Base-by-base conservation (phyloP, 345 rosid species). In the Linum tenue region DNA sequence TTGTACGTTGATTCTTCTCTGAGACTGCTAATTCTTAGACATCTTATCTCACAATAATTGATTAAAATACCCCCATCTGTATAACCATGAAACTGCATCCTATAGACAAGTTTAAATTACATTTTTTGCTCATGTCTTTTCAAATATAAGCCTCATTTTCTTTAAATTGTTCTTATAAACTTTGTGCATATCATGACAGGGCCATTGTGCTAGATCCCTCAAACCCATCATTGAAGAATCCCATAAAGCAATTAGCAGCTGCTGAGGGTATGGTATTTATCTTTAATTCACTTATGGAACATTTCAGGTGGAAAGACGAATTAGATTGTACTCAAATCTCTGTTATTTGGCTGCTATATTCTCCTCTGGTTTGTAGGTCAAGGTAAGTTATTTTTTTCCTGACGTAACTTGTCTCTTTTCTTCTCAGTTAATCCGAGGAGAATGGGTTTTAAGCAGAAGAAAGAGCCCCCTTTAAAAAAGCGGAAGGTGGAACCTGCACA, bases 141-240 rank as follows among this genome's bases (percentile, higher is more conserved):
- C 5, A 36, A 38, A 53, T 55, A 36, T 39, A 39, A 17, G 14
- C 59, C 50, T 63, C 22, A 3, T 56, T 56, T 8, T 17, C 41
- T 66, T 8, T 22, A 22, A 51, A 3, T 63, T 64, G 41, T 48
- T 48, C 53, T 48, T 48, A 15, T 15, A 48, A 48, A 0, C 53
- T 48, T 61, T 64, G 64, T 42, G 5, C 48, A 62, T 17, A n/a
- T 76, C 67, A 41, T 81, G 69, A 39, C 88, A 94, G 99, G 84
- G 89, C 99, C 66, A 91, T 94, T 74, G 82, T 90, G 53, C 79
- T 94, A 72, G 99, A 94, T 55, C 85, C 78, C 68, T 97, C 85
- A 66, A 88, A 81, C 78, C 92, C 99, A 17, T 78, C 91, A 36
- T 70, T 83, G 82, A 83, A 86, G 74, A 75, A 68, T 74, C 92